These are phyloP conservation scores for Globisporangium megalacanthum DNA, from an alignment of 352 stramenopile genomes.

Conservation along the genomic window DNA sequence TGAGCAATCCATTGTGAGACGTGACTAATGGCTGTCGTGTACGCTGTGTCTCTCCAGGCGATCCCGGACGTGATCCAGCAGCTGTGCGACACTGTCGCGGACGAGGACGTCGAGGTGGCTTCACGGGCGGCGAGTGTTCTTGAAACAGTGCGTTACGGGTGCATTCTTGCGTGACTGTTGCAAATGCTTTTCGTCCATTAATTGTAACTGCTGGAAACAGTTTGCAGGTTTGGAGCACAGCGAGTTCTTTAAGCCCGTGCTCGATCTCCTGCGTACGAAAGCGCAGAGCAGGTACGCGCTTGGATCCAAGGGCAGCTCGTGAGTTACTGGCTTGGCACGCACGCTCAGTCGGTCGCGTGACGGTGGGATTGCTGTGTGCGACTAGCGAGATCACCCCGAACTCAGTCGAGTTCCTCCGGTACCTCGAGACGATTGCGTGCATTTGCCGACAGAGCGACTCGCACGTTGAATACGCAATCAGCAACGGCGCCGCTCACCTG, in stretches of 20 bases:
- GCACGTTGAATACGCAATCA: slow-evolving; percentile 59
- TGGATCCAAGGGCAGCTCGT: not conserved
- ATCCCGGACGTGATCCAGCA: slow-evolving; percentile 43
- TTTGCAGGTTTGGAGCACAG: slow-evolving; percentile 33
- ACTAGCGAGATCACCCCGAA: slow-evolving; percentile 34
- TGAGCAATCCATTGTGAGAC: not conserved
- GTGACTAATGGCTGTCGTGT: not conserved
- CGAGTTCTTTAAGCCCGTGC: slow-evolving; percentile 36
- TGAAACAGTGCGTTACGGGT: slow-evolving; percentile 31
- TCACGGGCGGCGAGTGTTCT: slow-evolving; percentile 55
- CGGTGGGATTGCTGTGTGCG: not conserved
- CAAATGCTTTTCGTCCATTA: not conserved
- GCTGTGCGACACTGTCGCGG: slow-evolving; percentile 50
- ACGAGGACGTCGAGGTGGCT: slow-evolving; percentile 69
- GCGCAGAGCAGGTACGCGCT: slow-evolving; percentile 34
- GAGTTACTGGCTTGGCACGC: not conserved
- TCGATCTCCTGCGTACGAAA: slow-evolving; percentile 45
- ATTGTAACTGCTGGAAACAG: slow-evolving; percentile 12
- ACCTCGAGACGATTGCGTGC: slow-evolving; percentile 63
- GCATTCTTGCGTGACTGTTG: not conserved
- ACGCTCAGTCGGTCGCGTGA: not conserved
- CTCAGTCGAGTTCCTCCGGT: slow-evolving; percentile 75
- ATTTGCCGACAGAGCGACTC: slow-evolving; percentile 51
- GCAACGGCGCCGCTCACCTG: slow-evolving; percentile 20
- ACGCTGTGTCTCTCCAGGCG: slow-evolving; percentile 22